Base-by-base conservation (phyloP, 2,329 filamentous ascomycete species). In the Metarhizium humberi region DNA sequence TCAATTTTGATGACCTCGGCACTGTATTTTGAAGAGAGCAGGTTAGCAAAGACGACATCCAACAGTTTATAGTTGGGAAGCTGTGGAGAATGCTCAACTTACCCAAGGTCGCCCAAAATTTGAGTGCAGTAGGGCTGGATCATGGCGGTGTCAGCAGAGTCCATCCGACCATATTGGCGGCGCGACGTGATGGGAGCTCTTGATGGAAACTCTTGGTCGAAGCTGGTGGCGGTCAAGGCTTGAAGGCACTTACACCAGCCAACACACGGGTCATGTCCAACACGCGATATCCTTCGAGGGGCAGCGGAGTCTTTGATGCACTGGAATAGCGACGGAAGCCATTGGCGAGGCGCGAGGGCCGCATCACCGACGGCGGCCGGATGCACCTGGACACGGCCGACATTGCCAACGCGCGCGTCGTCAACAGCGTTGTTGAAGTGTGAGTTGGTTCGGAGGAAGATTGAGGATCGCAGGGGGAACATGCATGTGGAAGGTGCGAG, bases 1-100 rank as follows among this genome's bases (percentile, higher is more conserved):
- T 99, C 94, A 58, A 99, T 82, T 72, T 99, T 99, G 73, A 99
- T 96, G 36, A 99, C 85, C 69, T 99, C 92, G 61, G 94, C 94
- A 60, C 91, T 95, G 54, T 20, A 25, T 46, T 43, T 43, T 3
- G 32, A 47, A 36, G 43, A 18, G 29, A 18, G 20, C 0, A 11
- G 18, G 11, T 56, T 14, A 56, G 50, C 32, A 56, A 25, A 30
- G 25, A 34, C 3, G 25, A 34, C 32, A 3, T 34, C 32, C 32
- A 34, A 7, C 6, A 8, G 10, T 34, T 7, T 11, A 34, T 11
- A 2, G 25, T 25, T 25, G 25, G 25, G 32, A 34, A 34, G 32
- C 32, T 7, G 16, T 51, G 10, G 13, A 11, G 13, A 16, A 18
- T 6, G 2, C 8, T 2, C 11, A 10, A 55, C 84, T 70, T 83